Base-by-base conservation (phyloP, 148 eudicot genomes). In the Dysphania ambrosioides region DNA sequence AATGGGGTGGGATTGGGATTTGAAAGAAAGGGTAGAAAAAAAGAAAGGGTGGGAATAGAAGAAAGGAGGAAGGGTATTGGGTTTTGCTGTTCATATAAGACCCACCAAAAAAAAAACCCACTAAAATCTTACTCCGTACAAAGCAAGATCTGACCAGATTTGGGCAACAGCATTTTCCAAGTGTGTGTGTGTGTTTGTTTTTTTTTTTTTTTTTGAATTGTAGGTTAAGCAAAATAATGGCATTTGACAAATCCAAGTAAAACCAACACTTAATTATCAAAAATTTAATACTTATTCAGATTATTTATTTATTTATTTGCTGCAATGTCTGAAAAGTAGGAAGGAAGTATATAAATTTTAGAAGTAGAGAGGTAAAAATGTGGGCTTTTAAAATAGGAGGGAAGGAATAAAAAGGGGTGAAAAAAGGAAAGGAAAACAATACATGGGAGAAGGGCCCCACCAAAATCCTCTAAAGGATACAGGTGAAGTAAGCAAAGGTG, bases 141-240 rank as follows among this genome's bases (percentile, higher is more conserved):
- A 86, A 88, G 90, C 85, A 91, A 79, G 89, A 89, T 91, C 91
- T 87, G 82, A 83, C 87, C 90, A 83, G 90, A 89, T 85, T 85
- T 87, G 82, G 68, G 68, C 40, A 53, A 79, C 78, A 84, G 80
- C 87, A 89, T 84, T 72, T 78, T 41, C 57, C 71, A 63, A 53
- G 21, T 62, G 55, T 42, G 69, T n/a, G n/a, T n/a, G n/a, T n/a
- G n/a, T n/a, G n/a, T n/a, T n/a, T n/a, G n/a, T n/a, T n/a, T n/a
- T n/a, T n/a, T n/a, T n/a, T n/a, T 44, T 34, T 77, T 42, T 10
- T 35, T n/a, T 44, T 53, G 41, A 66, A 58, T 82, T 78, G 69
- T 76, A 81, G 79, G 63, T 13, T 59, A 59, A 59, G 63, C 63
- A 59, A 24, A 26, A 10, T 19, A 59, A 59, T 70, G 75, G 41